Evolutionary conservation across 2,329 filamentous ascomycete genomes (phyloP).

Genomic region (Penicillium brasilianum): DNA sequence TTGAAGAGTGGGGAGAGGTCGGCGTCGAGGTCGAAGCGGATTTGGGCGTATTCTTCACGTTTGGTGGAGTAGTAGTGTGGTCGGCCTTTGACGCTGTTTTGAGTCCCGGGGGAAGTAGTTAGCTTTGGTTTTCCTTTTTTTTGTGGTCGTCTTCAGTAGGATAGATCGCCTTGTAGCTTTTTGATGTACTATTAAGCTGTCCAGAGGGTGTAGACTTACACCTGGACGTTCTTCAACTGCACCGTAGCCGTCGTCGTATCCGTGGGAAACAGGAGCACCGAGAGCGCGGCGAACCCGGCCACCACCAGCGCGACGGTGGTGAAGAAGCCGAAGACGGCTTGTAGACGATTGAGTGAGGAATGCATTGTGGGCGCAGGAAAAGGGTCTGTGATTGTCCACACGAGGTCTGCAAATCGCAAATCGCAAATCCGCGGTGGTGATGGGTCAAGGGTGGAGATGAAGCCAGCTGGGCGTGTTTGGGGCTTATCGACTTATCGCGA

Average conservation of each 20-base stretch:
- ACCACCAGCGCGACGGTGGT: constrained; percentile 88
- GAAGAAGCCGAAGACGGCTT: constrained; percentile 97
- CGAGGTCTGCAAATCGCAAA: constrained; percentile 2
- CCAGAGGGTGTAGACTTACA: constrained; percentile 63
- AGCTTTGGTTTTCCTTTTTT: no score
- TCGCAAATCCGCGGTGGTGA: no score
- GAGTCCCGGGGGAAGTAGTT: neutral
- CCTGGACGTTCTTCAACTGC: constrained; percentile 70
- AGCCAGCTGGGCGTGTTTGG: constrained; percentile 37
- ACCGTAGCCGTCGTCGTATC: constrained; percentile 59
- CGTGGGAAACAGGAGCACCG: constrained; percentile 68
- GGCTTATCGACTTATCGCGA: constrained; percentile 25
- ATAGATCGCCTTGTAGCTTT: neutral
- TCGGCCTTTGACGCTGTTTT: constrained; percentile 75
- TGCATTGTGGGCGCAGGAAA: constrained; percentile 68
- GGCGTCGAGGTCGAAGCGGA: constrained; percentile 91
- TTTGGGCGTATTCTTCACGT: constrained; percentile 93
- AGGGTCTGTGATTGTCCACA: constrained; percentile 1
- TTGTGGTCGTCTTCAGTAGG: no score
- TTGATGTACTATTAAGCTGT: neutral
- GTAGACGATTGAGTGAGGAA: constrained; percentile 79
- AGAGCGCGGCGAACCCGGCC: constrained; percentile 77
- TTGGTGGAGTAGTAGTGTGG: constrained; percentile 95
- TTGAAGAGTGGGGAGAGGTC: constrained; percentile 93
- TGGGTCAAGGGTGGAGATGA: constrained; percentile 26